These are phyloP conservation scores for Talaromyces sp. DNA, from an alignment of 2,329 filamentous ascomycete species.

Conservation along the genomic window DNA sequence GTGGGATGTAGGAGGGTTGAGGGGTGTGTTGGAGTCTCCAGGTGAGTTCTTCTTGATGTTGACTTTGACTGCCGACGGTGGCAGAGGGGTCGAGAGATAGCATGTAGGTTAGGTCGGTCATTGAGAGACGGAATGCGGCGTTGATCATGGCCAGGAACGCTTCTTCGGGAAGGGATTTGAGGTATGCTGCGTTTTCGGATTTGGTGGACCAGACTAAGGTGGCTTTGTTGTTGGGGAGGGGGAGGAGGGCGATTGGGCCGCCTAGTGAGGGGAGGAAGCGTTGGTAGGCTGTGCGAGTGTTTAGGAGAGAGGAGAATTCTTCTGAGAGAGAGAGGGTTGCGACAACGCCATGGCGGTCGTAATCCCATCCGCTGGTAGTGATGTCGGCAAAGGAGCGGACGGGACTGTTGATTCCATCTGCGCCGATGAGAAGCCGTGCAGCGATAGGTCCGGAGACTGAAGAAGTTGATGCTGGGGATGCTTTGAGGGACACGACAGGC, in stretches of 20 bases:
- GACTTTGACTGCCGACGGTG: slow-evolving; percentile 27
- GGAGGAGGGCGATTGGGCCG: slow-evolving; percentile 86
- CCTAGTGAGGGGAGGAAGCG: slow-evolving; percentile 77
- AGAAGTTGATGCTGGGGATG: slow-evolving; percentile 36
- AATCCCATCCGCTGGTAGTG: slow-evolving; percentile 85
- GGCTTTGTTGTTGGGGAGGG: slow-evolving; percentile 75
- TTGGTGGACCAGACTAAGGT: slow-evolving; percentile 95
- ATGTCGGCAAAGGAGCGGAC: slow-evolving; percentile 88
- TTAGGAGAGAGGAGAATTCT: slow-evolving; percentile 28
- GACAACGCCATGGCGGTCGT: slow-evolving; percentile 83
- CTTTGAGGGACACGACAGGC: slow-evolving; percentile 75
- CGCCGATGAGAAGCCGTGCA: slow-evolving; percentile 82
- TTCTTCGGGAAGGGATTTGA: slow-evolving; percentile 68
- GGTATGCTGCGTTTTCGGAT: slow-evolving; percentile 68
- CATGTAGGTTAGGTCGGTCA: slow-evolving; percentile 79
- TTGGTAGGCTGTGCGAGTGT: slow-evolving; percentile 79
- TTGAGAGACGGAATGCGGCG: slow-evolving; percentile 78
- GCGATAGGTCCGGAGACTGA: slow-evolving; percentile 56
- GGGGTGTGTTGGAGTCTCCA: slow-evolving; percentile 76
- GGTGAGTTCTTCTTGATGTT: slow-evolving; percentile 69
- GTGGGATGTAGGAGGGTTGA: slow-evolving; percentile 56
- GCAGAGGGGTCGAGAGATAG: slow-evolving; percentile 56
- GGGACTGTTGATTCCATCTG: slow-evolving; percentile 91
- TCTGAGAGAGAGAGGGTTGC: slow-evolving; percentile 73
- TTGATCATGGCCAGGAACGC: slow-evolving; percentile 89